These are phyloP conservation scores for Anthracocystis setariae DNA, from an alignment of 1,284 basidiomycete species.

Conservation along the genomic window DNA sequence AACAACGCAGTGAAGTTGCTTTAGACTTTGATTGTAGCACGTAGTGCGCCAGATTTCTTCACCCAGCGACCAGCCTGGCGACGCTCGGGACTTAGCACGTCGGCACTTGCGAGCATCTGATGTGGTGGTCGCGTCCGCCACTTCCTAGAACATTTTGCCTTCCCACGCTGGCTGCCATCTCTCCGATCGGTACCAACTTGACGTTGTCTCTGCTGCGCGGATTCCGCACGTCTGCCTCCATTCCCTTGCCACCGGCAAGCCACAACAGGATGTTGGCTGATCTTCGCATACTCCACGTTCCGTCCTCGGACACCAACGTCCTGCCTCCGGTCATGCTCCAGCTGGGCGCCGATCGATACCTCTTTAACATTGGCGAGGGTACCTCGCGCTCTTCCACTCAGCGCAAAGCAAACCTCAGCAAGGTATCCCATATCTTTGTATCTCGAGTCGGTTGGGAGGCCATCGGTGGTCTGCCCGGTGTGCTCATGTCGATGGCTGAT, in stretches of 20 bases:
- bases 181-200: not conserved
- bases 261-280: slow-evolving; percentile 36
- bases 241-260: not conserved
- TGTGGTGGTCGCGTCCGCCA: slow-evolving; percentile 25
- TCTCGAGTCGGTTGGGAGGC: slow-evolving; percentile 75
- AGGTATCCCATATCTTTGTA: slow-evolving; percentile 78
- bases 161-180: not conserved
- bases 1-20: too few relatives aligned
- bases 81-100: slow-evolving; percentile 1
- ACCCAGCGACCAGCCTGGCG: not conserved
- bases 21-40: not conserved
- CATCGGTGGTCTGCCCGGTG: slow-evolving; percentile 71
- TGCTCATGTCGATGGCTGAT: slow-evolving; percentile 85
- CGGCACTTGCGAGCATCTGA: slow-evolving; percentile 12
- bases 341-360: slow-evolving; percentile 81
- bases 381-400: slow-evolving; percentile 79
- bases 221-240: slow-evolving; percentile 5
- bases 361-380: slow-evolving; percentile 87
- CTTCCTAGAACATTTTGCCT: slow-evolving; percentile 5
- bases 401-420: slow-evolving; percentile 75
- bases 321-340: slow-evolving; percentile 79
- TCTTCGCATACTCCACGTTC: slow-evolving; percentile 58
- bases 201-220: not conserved
- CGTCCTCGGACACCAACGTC: slow-evolving; percentile 73
- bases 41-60: not conserved